Conservation (phyloP, 1,139 yeast genomes). For the Sugiyamaella pinicola region DNA sequence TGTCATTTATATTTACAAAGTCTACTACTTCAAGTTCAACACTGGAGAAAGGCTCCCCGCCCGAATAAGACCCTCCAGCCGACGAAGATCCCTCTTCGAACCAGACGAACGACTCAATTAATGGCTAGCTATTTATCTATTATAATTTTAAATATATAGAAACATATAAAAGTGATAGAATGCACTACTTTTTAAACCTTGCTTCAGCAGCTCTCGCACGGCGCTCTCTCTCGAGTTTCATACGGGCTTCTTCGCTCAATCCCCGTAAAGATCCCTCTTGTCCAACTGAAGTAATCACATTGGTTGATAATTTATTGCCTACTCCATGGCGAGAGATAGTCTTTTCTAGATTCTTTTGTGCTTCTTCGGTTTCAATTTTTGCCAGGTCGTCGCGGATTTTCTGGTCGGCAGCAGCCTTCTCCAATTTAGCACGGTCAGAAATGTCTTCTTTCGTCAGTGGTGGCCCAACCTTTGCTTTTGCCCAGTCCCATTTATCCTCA, state of each 20-base stretch:
- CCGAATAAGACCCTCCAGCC: background rate
- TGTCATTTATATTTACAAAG: slow-evolving; percentile 27
- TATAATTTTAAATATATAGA: slow-evolving; percentile 2
- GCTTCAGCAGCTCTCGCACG: slow-evolving; percentile 98
- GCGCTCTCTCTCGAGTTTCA: slow-evolving; percentile 85
- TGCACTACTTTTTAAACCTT: slow-evolving; percentile 50
- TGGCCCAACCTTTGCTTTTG: slow-evolving; percentile 63
- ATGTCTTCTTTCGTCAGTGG: slow-evolving; percentile 55
- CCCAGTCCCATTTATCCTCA: slow-evolving; percentile 71
- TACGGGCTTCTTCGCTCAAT: slow-evolving; percentile 67
- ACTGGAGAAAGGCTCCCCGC: background rate
- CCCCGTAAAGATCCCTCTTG: slow-evolving; percentile 38
- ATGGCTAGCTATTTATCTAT: too few relatives aligned
- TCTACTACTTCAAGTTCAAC: slow-evolving; percentile 15
- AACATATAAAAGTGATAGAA: too few relatives aligned
- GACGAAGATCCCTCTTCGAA: too few relatives aligned
- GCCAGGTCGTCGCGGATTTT: slow-evolving; percentile 40
- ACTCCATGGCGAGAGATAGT: slow-evolving; percentile 39
- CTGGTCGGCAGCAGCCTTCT: slow-evolving; percentile 35
- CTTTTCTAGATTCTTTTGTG: slow-evolving; percentile 38
- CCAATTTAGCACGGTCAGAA: slow-evolving; percentile 40
- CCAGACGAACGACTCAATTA: too few relatives aligned
- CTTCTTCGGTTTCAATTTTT: slow-evolving; percentile 38
- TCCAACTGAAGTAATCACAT: slow-evolving; percentile 35
- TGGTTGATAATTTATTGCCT: slow-evolving; percentile 43